A percentile compares a stretch with the other conserved stretches of the same genome.
Conservation (phyloP, 176 grass and related monocot genomes). For the Pontederia crassipes region DNA sequence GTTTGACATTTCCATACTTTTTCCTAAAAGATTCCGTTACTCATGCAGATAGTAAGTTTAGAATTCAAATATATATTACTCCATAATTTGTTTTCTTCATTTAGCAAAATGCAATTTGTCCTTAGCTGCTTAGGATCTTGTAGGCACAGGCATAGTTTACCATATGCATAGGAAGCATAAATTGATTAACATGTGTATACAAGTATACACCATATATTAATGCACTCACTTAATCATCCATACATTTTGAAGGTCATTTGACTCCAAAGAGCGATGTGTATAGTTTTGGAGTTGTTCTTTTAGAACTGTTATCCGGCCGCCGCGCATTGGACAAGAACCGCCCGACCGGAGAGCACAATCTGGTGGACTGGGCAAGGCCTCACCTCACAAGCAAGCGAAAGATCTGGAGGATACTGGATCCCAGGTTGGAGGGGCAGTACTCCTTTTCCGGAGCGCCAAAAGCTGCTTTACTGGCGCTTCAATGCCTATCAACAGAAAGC, state of each 20-base stretch:
- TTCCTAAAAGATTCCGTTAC: too few species aligned
- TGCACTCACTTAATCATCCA: too few species aligned
- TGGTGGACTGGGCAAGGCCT: conserved; percentile 68
- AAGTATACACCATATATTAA: too few species aligned
- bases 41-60: too few species aligned
- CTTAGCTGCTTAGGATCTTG: too few species aligned
- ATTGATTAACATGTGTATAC: too few species aligned
- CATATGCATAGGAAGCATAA: too few species aligned
- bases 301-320: conserved; percentile 44
- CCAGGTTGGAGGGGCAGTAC: conserved; percentile 40
- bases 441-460: conserved; percentile 37
- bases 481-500: conserved; percentile 36
- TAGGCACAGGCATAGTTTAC: too few species aligned
- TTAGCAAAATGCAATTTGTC: too few species aligned
- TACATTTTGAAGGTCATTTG: conserved; percentile 35
- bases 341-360: conserved; percentile 44
- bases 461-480: conserved; percentile 30
- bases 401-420: conserved; percentile 37
- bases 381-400: conserved; percentile 34
- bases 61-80: too few species aligned
- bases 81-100: too few species aligned
- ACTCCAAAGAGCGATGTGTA: conserved; percentile 61
- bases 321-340: conserved; percentile 58
- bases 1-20: too few species aligned
- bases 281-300: conserved; percentile 49